phyloP scores from a whole-genome alignment of 495 filamentous ascomycete species.

The Apodospora peruviana region DNA sequence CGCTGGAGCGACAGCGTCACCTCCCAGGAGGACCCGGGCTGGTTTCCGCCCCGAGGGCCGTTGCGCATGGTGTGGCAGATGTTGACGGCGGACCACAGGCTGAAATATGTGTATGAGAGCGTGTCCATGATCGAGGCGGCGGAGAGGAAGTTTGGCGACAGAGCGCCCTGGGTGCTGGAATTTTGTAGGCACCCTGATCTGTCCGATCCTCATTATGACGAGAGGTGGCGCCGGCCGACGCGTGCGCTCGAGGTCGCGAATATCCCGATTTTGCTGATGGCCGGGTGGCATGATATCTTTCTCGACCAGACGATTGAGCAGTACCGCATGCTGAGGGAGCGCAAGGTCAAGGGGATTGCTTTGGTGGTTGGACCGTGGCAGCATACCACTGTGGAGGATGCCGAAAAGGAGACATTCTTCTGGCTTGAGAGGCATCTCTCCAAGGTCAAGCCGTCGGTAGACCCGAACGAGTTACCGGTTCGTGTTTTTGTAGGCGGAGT shows the following conservation, averaged over 20 bases:
- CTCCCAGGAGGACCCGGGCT: too few relatives aligned
- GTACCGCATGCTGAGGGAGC: constrained; percentile 10
- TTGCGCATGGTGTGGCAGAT: background rate
- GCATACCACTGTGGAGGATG: constrained; percentile 4
- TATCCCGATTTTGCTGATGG: constrained; percentile 25
- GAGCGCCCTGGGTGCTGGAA: background rate
- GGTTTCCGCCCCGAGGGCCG: too few relatives aligned
- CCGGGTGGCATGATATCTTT: constrained; percentile 27
- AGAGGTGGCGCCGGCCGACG: background rate
- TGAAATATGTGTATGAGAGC: background rate
- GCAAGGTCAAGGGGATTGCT: constrained; percentile 9
- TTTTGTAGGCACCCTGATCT: background rate
- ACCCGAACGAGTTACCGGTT: background rate
- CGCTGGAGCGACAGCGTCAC: constrained; percentile 12
- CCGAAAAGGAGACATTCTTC: constrained; percentile 1
- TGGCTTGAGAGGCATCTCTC: constrained; percentile 11
- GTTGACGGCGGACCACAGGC: background rate
- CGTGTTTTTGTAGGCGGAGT: constrained; percentile 3
- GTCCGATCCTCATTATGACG: background rate
- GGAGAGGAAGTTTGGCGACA: background rate
- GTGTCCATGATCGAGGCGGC: background rate
- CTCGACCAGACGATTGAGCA: constrained; percentile 20
- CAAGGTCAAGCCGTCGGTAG: background rate
- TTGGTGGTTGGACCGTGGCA: constrained; percentile 14
- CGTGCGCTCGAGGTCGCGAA: constrained; percentile 19